A percentile compares a stretch with the other conserved stretches of the same genome.
Evolutionary conservation across 1,284 basidiomycete species (phyloP).

Genomic region (Psilocybe mexicana): DNA sequence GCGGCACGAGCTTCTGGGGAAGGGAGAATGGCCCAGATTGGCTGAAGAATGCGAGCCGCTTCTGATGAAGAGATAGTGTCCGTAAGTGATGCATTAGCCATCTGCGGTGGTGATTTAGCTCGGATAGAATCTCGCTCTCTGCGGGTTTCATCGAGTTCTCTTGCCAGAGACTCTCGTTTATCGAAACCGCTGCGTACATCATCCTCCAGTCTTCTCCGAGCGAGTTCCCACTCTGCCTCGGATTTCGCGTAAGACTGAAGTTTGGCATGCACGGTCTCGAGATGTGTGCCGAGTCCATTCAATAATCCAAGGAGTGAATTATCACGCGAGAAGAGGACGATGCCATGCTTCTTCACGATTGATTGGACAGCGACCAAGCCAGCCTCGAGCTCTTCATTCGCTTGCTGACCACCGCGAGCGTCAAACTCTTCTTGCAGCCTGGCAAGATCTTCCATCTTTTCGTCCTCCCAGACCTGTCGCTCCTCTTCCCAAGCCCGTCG

Average conservation of each 20-base stretch:
- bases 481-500: slow-evolving; percentile 57
- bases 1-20: slow-evolving; percentile 74
- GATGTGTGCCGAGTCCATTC: slow-evolving; percentile 52
- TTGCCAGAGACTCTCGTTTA: slow-evolving; percentile 47
- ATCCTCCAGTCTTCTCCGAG: slow-evolving; percentile 49
- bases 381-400: slow-evolving; percentile 50
- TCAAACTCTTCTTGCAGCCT: slow-evolving; percentile 48
- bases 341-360: slow-evolving; percentile 54
- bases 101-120: not conserved
- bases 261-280: slow-evolving; percentile 52
- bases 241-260: slow-evolving; percentile 50
- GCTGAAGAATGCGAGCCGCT: slow-evolving; percentile 62
- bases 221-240: slow-evolving; percentile 47
- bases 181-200: slow-evolving; percentile 47
- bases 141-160: slow-evolving; percentile 57
- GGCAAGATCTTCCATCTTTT: slow-evolving; percentile 47
- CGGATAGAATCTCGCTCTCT: slow-evolving; percentile 56
- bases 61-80: slow-evolving; percentile 34
- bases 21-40: slow-evolving; percentile 80
- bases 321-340: slow-evolving; percentile 53
- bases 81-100: slow-evolving; percentile 1
- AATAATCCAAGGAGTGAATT: slow-evolving; percentile 52
- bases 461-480: slow-evolving; percentile 50
- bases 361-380: slow-evolving; percentile 45
- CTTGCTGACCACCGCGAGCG: slow-evolving; percentile 35